Conservation (phyloP, 2,329 filamentous ascomycete species). For the Curvularia eragrostidis region DNA sequence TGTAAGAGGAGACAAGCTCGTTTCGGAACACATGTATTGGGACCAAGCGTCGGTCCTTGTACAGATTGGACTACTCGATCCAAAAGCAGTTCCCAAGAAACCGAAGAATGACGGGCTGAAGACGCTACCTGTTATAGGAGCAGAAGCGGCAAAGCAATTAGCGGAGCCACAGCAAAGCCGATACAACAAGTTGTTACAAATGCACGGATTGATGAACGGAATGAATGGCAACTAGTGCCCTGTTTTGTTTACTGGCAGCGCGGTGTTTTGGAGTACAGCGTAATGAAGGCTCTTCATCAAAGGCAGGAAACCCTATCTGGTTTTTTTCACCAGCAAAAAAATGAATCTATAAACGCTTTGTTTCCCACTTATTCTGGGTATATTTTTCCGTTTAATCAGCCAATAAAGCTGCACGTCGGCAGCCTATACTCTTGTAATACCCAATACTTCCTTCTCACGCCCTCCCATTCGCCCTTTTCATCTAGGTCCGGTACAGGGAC, state of each 20-base stretch:
- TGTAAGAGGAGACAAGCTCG: constrained; percentile 60
- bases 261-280: constrained; percentile 13
- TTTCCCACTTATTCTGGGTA: neutral
- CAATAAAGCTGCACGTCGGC: constrained; percentile 76
- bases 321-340: neutral
- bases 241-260: constrained; percentile 12
- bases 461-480: constrained; percentile 80
- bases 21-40: constrained; percentile 66
- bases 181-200: constrained; percentile 51
- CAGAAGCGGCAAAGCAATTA: constrained; percentile 53
- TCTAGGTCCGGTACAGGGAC: constrained; percentile 76
- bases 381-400: constrained; percentile 51
- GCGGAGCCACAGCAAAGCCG: constrained; percentile 49
- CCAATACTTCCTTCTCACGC: constrained; percentile 89
- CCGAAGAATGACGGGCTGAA: constrained; percentile 51
- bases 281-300: neutral
- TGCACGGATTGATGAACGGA: constrained; percentile 44
- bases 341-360: neutral
- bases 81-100: constrained; percentile 57
- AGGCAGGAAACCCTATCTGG: neutral
- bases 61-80: constrained; percentile 63
- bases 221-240: constrained; percentile 22
- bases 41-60: constrained; percentile 65
- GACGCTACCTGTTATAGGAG: constrained; percentile 51
- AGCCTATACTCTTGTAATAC: constrained; percentile 78